Base-by-base conservation (phyloP, 2,329 filamentous ascomycete species). In the Coniella vitis region DNA sequence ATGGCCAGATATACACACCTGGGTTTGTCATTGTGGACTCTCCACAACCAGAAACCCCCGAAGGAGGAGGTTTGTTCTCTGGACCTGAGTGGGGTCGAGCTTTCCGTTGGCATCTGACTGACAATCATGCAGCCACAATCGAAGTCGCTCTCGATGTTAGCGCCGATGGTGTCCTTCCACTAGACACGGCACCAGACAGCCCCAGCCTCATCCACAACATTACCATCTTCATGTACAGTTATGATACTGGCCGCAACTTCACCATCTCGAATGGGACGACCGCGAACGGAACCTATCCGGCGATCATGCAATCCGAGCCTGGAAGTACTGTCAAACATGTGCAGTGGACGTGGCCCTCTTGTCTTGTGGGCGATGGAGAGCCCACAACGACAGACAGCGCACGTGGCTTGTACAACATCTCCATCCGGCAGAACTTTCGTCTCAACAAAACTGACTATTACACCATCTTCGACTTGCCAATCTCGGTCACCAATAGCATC, bases 251-350 rank as follows among this genome's bases (percentile, higher is more conserved):
- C 14, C 75, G 76, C 52, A 87, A 87, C 64, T 79, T 87, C 56
- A 87, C 83, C 25, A 75, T 86, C 52, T 77, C 78, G 4, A 85
- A 85, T 61, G 76, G 78, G 44, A 83, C 79, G 2, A 72, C 71
- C 4, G 66, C 71, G 3, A 72, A 74, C 45, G 75, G 74, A 7
- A 82, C 75, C 38, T 63, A 83, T 7, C 78, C 79, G 2, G 70
- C 82, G 43, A 81, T 87, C 47, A 75, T 87, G 69, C 62, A 66
- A 22, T 78, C 83, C 54, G 83, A 87, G 59, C 65, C 73, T 1
- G 76, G 76, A 3, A 84, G 81, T 59, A 87, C 84, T 0, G 84
- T 87, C 38, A 87, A 87, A 61, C 83, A 87, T 60, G 73, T 87
- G 53, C 82, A 83, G 59, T 87, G 84, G 81, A 69, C 76, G 17